A percentile compares a stretch with the other conserved stretches of the same genome.
These are phyloP conservation scores for Beauveria bassiana DNA, from an alignment of 2,329 filamentous ascomycete genomes.

Conservation along the genomic window DNA sequence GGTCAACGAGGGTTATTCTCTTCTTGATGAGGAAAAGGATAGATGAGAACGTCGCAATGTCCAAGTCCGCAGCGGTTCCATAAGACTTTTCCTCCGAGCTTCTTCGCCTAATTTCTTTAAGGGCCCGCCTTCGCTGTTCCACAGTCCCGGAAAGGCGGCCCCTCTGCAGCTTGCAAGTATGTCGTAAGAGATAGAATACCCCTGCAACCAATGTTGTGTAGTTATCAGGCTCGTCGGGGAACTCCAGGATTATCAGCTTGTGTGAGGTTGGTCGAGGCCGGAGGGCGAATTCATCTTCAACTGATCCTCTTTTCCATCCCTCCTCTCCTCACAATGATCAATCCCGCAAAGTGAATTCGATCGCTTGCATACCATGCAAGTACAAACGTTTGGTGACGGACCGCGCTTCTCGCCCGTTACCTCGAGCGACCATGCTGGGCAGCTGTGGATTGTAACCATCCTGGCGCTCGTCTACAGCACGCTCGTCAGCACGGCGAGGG, in stretches of 20 bases:
- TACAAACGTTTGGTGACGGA: not conserved
- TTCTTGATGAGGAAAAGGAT: not conserved
- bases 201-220: not conserved
- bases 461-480: slow-evolving; percentile 13
- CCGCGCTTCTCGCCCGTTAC: slow-evolving; percentile 15
- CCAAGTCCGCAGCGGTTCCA: not conserved
- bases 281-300: not conserved
- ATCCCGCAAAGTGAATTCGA: not conserved
- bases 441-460: slow-evolving; percentile 16
- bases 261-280: not conserved
- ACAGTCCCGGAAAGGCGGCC: not conserved
- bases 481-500: slow-evolving; percentile 2
- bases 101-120: not conserved
- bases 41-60: not conserved
- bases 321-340: not conserved
- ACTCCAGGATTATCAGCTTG: not conserved
- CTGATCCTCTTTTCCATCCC: not conserved
- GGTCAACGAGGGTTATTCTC: not conserved
- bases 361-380: not conserved
- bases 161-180: not conserved
- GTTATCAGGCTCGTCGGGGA: not conserved
- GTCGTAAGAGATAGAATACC: not conserved
- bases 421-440: slow-evolving; percentile 14
- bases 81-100: not conserved
- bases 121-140: not conserved